phyloP scores from a whole-genome alignment of 352 stramenopile species.

The Pythium monospermum region DNA sequence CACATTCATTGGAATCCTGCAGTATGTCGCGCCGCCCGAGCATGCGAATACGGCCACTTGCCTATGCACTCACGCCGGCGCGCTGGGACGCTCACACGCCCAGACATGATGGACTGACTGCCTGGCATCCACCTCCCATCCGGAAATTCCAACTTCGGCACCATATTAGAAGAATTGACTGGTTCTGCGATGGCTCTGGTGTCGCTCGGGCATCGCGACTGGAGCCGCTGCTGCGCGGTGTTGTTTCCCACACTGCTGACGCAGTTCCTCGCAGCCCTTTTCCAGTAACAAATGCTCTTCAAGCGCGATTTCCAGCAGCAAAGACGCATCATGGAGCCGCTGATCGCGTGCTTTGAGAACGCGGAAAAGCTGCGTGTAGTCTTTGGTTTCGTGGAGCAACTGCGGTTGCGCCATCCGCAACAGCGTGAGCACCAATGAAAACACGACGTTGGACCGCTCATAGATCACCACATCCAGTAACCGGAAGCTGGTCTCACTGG shows the following conservation, averaged over 20 bases:
- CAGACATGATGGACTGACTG: too few relatives aligned
- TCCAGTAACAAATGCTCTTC: conserved; percentile 43
- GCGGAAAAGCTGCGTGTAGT: conserved; percentile 66
- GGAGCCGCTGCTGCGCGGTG: conserved; percentile 2
- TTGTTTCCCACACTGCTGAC: conserved; percentile 5
- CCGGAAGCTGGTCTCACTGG: conserved; percentile 55
- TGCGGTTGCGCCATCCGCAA: conserved; percentile 52
- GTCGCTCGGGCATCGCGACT: conserved; percentile 1
- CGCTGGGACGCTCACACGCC: too few relatives aligned
- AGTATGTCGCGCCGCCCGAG: too few relatives aligned
- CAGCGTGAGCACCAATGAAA: conserved; percentile 48
- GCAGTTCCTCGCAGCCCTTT: conserved; percentile 19
- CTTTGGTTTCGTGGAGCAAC: conserved; percentile 43
- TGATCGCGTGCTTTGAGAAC: conserved; percentile 54
- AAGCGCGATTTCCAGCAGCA: conserved; percentile 52
- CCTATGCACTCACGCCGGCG: too few relatives aligned
- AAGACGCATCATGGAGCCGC: conserved; percentile 48
- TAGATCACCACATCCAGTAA: conserved; percentile 58
- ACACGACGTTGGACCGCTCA: conserved; percentile 45
- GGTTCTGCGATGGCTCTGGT: too few relatives aligned
- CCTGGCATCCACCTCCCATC: too few relatives aligned
- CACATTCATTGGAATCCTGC: too few relatives aligned
- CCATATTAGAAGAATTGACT: too few relatives aligned
- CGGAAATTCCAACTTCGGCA: too few relatives aligned
- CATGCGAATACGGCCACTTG: too few relatives aligned